phyloP scores from a whole-genome alignment of 441 rosid genomes.

The Kokia cookei region DNA sequence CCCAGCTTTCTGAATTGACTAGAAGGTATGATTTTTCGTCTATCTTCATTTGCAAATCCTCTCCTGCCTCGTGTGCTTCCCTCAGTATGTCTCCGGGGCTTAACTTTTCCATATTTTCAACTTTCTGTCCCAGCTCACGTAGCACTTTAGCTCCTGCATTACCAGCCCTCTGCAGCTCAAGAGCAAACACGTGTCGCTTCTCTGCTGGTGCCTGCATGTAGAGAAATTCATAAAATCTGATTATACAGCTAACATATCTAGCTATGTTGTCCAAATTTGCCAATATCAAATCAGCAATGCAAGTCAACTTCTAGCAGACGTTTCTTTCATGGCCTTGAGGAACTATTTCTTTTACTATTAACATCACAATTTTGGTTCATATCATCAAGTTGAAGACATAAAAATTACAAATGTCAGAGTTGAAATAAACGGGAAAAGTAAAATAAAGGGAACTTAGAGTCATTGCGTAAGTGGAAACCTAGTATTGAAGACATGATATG shows the following conservation, averaged over 20 bases:
- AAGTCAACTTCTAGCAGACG: not conserved
- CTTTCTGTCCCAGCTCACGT: constrained; percentile 61
- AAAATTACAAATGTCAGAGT: not conserved
- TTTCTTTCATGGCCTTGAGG: not conserved
- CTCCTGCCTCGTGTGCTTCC: constrained; percentile 75
- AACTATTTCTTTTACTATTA: not conserved
- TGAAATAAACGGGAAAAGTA: not conserved
- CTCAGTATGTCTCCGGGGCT: constrained; percentile 41
- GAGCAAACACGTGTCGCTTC: constrained; percentile 55
- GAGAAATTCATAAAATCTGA: not conserved
- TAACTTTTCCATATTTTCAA: constrained; percentile 74
- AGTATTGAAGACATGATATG: not conserved
- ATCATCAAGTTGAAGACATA: not conserved
- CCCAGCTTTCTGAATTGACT: constrained; percentile 81
- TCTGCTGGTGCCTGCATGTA: constrained; percentile 69
- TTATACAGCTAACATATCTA: not conserved
- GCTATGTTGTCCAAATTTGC: not conserved
- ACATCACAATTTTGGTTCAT: not conserved
- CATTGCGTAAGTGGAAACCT: not conserved
- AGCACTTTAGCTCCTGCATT: constrained; percentile 73
- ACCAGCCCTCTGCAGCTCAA: constrained; percentile 74
- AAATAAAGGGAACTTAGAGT: not conserved
- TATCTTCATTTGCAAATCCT: constrained; percentile 70
- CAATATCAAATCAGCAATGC: not conserved
- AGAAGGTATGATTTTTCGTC: constrained; percentile 63